phyloP scores from a whole-genome alignment of 345 rosid species.

The Kernera saxatilis region DNA sequence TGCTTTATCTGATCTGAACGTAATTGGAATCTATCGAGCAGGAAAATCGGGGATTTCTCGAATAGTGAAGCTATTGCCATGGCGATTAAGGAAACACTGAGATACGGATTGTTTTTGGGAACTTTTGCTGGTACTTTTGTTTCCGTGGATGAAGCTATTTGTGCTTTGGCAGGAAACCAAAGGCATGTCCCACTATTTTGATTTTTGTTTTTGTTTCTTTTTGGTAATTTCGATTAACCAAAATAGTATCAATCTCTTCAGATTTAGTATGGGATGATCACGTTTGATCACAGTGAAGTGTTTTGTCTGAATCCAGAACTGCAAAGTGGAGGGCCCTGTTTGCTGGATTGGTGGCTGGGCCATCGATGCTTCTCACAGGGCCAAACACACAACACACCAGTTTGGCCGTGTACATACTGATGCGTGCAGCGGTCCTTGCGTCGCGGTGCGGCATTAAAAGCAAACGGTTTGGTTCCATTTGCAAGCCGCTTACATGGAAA shows the following conservation, averaged over 20 bases:
- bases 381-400: conserved; percentile 75
- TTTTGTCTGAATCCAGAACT: conserved; percentile 47
- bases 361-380: conserved; percentile 91
- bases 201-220: background rate
- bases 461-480: conserved; percentile 62
- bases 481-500: conserved; percentile 97
- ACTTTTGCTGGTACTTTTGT: conserved; percentile 89
- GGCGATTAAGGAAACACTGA: conserved; percentile 77
- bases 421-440: conserved; percentile 93
- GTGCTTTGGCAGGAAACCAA: conserved; percentile 63
- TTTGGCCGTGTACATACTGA: conserved; percentile 81
- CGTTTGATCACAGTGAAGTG: conserved; percentile 14
- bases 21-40: conserved; percentile 10
- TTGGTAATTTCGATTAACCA: background rate
- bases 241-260: background rate
- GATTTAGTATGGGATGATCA: background rate
- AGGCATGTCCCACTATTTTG: conserved; percentile 42
- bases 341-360: conserved; percentile 90
- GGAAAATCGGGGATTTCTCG: conserved; percentile 56
- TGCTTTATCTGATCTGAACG: background rate
- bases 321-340: conserved; percentile 83
- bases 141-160: conserved; percentile 75
- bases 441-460: conserved; percentile 94
- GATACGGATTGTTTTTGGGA: conserved; percentile 88
- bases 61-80: conserved; percentile 57